Base-by-base conservation (phyloP, 2,329 filamentous ascomycete species). In the Phyllosticta capitalensis region DNA sequence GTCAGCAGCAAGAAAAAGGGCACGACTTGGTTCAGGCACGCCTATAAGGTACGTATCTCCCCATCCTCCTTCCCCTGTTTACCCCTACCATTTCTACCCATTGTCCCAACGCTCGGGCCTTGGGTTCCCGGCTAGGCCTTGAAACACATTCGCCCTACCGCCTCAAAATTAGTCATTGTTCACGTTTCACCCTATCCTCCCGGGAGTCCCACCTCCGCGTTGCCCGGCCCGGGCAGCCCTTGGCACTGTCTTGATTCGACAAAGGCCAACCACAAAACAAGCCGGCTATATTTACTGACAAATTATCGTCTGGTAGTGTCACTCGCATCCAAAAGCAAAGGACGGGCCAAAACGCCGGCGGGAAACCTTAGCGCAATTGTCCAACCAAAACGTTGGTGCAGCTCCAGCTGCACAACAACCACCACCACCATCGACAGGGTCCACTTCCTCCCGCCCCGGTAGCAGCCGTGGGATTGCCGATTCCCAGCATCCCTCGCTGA, bases 1-100 rank as follows among this genome's bases (percentile, higher is more conserved):
- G 87, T 91, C 50, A 92, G 87, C 75, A 90, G 86, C 71, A 92
- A 92, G 76, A 92, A 92, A 78, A 92, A 92, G 76, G 89, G 89
- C n/a, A 95, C 89, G 0, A 92, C 89, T 3, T 95, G 89, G 89
- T 95, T 92, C 73, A 80, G 90, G 64, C 90, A 95, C 73, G 89
- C 89, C 53, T 94, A 94, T 77, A 94, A 92, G 81, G 87, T 89
- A 73, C 38, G 38, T n/a, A 45, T 45, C 14, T 45, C 38, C 17
- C 38, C 38, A 45, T 45, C 3, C 17, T 45, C 6, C n/a, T n/a
- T 14, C 38, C 38, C 38, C 38, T 45, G 38, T 12, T 45, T 14
- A 45, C 38, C 38, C 38, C 38, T 45, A 45, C 38, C 17, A 19
- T 45, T 45, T 45, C 38, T 45, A 45, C 38, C 38, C 38, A 12